Base-by-base conservation (phyloP, 257 asterid species). In the Phtheirospermum japonicum region DNA sequence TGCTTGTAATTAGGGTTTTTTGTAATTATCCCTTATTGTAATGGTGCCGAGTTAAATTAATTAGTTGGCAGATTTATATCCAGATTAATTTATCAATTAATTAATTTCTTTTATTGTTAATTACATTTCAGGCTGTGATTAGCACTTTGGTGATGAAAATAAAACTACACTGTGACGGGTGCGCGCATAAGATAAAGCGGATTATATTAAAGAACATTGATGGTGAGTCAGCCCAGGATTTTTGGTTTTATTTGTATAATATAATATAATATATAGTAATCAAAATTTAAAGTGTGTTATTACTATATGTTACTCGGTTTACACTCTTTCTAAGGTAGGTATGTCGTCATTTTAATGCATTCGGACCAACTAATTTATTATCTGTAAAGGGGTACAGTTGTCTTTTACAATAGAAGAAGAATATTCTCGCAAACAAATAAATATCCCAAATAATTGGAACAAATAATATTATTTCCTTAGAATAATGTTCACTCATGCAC, bases 161-260 rank as follows among this genome's bases (percentile, higher is more conserved):
- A 70, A 79, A 60, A 45, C 77, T 91, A 42, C 98, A 91, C 78
- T 91, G 98, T 53, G 94, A 91, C 60, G 98, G 92, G 57, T 91
- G 98, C 60, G 95, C 94, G 4, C 77, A 76, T 36, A 91, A 91
- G 71, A 88, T 91, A 43, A 85, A 77, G 77, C 63, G 92, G 61
- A 70, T 78, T 51, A 79, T 91, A 63, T 26, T 23, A 2, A 84
- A 81, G 73, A 77, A 87, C n/a, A 19, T 79, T 42, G 85, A 83
- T 61, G 96, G 96, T 89, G 50, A 70, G 85, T 72, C 28, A 23
- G 28, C 28, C 3, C 28, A 2, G 43, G 5, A 5, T 37, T 20
- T 55, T 28, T 16, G 10, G 5, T 16, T 18, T 32, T 32, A 34
- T 33, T 12, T 63, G n/a, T 12, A 63, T 31, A 23, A 3, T 3